Conservation (phyloP, 768 basidiomycete species). For the Filobasidium floriforme region DNA sequence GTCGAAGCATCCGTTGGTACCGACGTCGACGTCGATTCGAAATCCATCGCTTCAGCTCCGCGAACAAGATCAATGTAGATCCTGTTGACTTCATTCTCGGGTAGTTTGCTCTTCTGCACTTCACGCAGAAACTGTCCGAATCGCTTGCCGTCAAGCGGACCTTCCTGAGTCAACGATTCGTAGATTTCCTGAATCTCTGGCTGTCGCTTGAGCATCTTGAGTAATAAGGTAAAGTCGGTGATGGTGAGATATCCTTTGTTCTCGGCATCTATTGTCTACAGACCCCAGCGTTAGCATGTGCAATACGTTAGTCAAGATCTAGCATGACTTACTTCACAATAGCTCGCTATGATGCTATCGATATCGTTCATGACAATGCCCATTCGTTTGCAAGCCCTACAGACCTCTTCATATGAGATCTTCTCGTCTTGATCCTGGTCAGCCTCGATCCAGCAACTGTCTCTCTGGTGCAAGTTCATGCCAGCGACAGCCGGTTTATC, state of each 20-base stretch:
- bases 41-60: background rate
- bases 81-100: background rate
- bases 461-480: background rate
- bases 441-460: background rate
- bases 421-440: background rate
- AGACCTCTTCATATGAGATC: background rate
- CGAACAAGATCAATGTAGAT: background rate
- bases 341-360: background rate
- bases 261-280: conserved; percentile 28
- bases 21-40: background rate
- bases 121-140: conserved; percentile 55
- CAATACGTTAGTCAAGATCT: too few relatives aligned
- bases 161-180: conserved; percentile 44
- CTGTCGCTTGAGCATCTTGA: conserved; percentile 72
- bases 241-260: conserved; percentile 63
- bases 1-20: background rate
- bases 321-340: conserved; percentile 57
- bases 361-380: background rate
- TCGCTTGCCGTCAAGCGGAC: conserved; percentile 44
- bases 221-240: conserved; percentile 68
- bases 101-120: conserved; percentile 47
- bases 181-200: conserved; percentile 70
- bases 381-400: background rate
- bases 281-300: too few relatives aligned
- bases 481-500: background rate